phyloP scores from a whole-genome alignment of 1,139 yeast genomes.

The Blastobotrys illinoisensis region DNA sequence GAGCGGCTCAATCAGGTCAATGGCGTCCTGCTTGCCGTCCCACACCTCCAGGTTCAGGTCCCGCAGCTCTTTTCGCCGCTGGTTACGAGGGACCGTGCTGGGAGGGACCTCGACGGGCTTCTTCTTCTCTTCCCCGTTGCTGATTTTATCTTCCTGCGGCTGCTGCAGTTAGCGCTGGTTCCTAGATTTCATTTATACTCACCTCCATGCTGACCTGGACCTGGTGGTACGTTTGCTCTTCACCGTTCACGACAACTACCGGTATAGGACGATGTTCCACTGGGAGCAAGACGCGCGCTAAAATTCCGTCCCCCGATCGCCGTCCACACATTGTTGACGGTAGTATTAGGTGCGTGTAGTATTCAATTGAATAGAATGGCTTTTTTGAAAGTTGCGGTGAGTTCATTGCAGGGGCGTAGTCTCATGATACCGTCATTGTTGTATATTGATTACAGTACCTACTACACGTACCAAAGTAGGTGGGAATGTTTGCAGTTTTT shows the following conservation, averaged over 20 bases:
- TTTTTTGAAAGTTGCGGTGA: no score
- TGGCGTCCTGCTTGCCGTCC: slow-evolving; percentile 42
- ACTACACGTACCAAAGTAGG: no score
- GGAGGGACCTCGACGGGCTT: neutral
- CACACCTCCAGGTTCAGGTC: slow-evolving; percentile 48
- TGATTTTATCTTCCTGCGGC: neutral
- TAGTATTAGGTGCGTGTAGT: no score
- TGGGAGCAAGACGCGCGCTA: neutral
- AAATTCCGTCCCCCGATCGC: neutral
- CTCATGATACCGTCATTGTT: no score
- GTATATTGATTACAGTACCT: no score
- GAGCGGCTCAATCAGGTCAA: slow-evolving; percentile 22
- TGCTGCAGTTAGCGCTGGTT: neutral
- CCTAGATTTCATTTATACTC: neutral
- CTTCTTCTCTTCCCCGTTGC: neutral
- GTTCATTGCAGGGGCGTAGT: no score
- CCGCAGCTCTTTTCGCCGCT: slow-evolving; percentile 36
- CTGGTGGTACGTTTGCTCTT: neutral
- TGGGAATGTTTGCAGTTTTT: no score
- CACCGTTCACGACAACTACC: no score
- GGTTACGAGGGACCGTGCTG: slow-evolving; percentile 5
- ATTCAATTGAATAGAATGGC: no score
- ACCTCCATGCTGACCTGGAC: neutral
- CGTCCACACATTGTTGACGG: no score
- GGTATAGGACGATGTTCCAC: neutral